Base-by-base conservation (phyloP, 768 basidiomycete genomes). In the Imleria badia region DNA sequence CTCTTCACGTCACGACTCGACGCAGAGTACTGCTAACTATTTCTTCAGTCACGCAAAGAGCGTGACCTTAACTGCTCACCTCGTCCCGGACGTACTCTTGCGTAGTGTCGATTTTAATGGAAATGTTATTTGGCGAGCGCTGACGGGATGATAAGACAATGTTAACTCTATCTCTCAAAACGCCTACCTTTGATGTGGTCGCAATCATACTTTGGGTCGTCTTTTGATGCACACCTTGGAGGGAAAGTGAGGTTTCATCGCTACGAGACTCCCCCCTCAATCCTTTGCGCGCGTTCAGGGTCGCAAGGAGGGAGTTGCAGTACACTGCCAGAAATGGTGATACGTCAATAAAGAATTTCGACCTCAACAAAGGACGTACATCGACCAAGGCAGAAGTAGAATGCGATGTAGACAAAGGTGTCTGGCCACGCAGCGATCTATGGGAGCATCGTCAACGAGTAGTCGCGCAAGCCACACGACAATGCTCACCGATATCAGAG, bases 101-200 rank as follows among this genome's bases (percentile, higher is more conserved):
- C 23, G 78, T 83, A 5, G 84, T 84, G 64, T 86, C 83, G 48
- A 86, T 84, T 67, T 83, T 84, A 71, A 86, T 85, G 36, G 84
- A 81, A 56, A 86, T 82, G 54, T 81, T 80, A 45, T 80, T 77
- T 34, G 77, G 75, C 54, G 40, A 1, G 2, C 60, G 64, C 66
- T 70, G 44, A 51, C 6, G 31, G 6, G 20, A 36, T 6, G 14
- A 38, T 61, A 45, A 52, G 56, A 34, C 45, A 14, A 29, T 15
- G 13, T 15, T 7, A 8, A 15, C 12, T 4, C 6, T 7, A 26
- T 23, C 26, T 19, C 7, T 17, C 10, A 4, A 6, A 11, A 30
- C 5, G 42, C 46, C 14, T 52, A 60, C 68, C 48, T 30, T 60
- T n/a, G 65, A 47, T 13, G 55, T 3, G 1, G 58, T 44, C 6